Evolutionary conservation across 1,284 basidiomycete genomes (phyloP).

Genomic region (Mycosarcoma maydis): DNA sequence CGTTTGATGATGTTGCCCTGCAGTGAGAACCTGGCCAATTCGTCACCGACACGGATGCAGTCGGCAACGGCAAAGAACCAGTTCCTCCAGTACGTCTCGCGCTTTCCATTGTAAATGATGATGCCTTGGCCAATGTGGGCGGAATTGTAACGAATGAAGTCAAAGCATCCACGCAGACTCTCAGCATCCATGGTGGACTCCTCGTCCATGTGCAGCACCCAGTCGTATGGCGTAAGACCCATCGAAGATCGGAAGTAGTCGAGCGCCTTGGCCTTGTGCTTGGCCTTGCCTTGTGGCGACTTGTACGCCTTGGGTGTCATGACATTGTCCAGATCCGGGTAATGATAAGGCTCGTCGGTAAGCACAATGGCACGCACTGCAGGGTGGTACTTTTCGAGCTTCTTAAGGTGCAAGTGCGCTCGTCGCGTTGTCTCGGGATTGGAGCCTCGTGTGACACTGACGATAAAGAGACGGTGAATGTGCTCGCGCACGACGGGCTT

Average conservation of each 20-base stretch:
- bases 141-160: slow-evolving; percentile 68
- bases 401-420: slow-evolving; percentile 68
- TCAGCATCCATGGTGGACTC: slow-evolving; percentile 69
- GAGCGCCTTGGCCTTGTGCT: slow-evolving; percentile 69
- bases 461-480: slow-evolving; percentile 68
- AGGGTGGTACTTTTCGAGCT: slow-evolving; percentile 68
- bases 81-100: slow-evolving; percentile 68
- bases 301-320: slow-evolving; percentile 68
- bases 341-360: slow-evolving; percentile 68
- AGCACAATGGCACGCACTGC: slow-evolving; percentile 68
- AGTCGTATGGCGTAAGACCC: slow-evolving; percentile 68
- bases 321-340: slow-evolving; percentile 68
- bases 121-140: slow-evolving; percentile 69
- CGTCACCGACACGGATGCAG: slow-evolving; percentile 69
- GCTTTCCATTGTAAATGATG: slow-evolving; percentile 68
- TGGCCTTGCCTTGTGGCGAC: slow-evolving; percentile 68
- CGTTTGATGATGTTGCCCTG: slow-evolving; percentile 68
- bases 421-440: slow-evolving; percentile 68
- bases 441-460: slow-evolving; percentile 68
- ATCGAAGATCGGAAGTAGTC: slow-evolving; percentile 69
- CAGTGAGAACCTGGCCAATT: slow-evolving; percentile 68
- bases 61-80: slow-evolving; percentile 70
- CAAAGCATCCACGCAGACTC: slow-evolving; percentile 67
- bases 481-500: slow-evolving; percentile 67
- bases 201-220: slow-evolving; percentile 69